Base-by-base conservation (phyloP, 1,284 basidiomycete genomes). In the Trametes sp. region DNA sequence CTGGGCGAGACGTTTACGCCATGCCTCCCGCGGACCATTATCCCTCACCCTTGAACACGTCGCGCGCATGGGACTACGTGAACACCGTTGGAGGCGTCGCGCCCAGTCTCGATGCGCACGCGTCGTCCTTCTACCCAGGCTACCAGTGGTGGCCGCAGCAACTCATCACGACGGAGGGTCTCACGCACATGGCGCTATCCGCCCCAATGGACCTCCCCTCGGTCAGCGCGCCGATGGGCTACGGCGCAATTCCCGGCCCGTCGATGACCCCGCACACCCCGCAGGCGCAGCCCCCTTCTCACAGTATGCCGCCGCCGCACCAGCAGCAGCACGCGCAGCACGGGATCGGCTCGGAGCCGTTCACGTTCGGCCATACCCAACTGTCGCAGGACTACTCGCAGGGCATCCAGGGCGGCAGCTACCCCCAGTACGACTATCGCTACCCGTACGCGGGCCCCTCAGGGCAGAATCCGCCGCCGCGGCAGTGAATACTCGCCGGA, bases 131-230 rank as follows among this genome's bases (percentile, higher is more conserved):
- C 73, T 84, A 83, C 73, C 84, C 89, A n/a, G 88, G 86, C 21
- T 90, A 87, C 70, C 88, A 90, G 70, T 90, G 87, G 88, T 92
- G 88, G 88, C 86, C 87, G 19, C 60, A 44, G 24, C 63, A 65
- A 57, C 50, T 65, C 9, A 55, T 48, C 3, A 62, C 54, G 53
- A 64, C 67, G 26, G 67, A 67, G 31, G 67, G 59, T 24, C 62
- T 54, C 38, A 60, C 49, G 52, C 65, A 56, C 50, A 61, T 61
- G 58, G 50, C 58, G n/a, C 24, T 62, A 24, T 48, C 70, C 2
- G 56, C 69, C 26, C 62, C 69, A 21, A 64, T 68, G 62, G 69
- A 73, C 29, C 58, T 70, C 14, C 66, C 70, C 19, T 56, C 66
- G 4, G 57, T 62, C 11, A 63, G 49, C 33, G 58, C 57, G 45